Percentiles rank a stretch among this genome's conserved stretches.
These are phyloP conservation scores for Lachancea mirantina DNA, from an alignment of 805 yeast species.

Conservation along the genomic window DNA sequence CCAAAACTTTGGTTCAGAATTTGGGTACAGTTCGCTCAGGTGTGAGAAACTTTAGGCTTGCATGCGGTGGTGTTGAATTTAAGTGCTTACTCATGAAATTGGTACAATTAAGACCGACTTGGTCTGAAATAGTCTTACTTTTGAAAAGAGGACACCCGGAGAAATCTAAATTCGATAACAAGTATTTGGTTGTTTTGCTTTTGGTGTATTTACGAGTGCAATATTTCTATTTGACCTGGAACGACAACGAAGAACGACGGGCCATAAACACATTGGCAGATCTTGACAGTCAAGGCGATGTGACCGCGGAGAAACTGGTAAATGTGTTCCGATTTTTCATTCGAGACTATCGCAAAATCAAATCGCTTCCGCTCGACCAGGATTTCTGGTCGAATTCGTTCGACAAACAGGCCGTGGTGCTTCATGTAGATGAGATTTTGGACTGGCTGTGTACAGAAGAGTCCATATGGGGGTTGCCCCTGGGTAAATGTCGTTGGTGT, in stretches of 20 bases:
- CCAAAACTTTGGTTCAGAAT: slow-evolving; percentile 20
- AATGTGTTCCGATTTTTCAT: slow-evolving; percentile 46
- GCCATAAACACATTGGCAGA: slow-evolving; percentile 30
- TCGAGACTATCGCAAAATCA: slow-evolving; percentile 63
- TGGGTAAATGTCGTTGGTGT: slow-evolving; percentile 53
- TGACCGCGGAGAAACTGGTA: slow-evolving; percentile 3
- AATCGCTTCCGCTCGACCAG: slow-evolving; percentile 35
- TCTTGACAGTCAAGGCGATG: slow-evolving; percentile 41
- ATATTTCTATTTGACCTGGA: slow-evolving; percentile 18
- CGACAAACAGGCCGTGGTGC: slow-evolving; percentile 22
- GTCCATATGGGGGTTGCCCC: slow-evolving; percentile 63
- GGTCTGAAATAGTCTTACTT: slow-evolving; percentile 19
- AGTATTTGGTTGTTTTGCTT: slow-evolving; percentile 42
- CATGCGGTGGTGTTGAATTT: slow-evolving; percentile 30
- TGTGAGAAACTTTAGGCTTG: slow-evolving; percentile 12
- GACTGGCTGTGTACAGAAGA: slow-evolving; percentile 52
- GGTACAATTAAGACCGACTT: slow-evolving; percentile 64
- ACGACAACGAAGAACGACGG: slow-evolving; percentile 4
- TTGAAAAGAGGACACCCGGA: slow-evolving; percentile 46
- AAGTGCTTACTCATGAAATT: slow-evolving; percentile 66
- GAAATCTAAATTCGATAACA: slow-evolving; percentile 53
- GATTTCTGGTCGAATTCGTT: slow-evolving; percentile 30
- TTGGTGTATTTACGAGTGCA: slow-evolving; percentile 54
- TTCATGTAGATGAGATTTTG: slow-evolving; percentile 66
- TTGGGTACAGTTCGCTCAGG: slow-evolving; percentile 19